Evolutionary conservation across 78 protist species (phyloP), one percentile per base, ranked within the genome.

Genomic region (Thecamonas trahens): DNA sequence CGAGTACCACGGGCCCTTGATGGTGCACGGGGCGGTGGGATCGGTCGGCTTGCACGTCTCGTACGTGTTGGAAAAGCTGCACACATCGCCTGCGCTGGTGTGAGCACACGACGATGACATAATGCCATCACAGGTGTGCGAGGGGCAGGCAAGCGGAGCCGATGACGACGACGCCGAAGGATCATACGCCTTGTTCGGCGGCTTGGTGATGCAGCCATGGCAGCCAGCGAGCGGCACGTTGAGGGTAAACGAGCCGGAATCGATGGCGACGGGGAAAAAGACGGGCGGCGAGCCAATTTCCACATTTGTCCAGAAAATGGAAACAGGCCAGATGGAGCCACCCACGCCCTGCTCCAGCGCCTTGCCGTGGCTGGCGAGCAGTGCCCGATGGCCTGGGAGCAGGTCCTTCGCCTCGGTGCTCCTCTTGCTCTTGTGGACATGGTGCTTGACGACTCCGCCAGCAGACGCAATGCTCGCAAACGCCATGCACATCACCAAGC

Each of bases 51-150:
- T 15, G 35, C 62, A 59, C 14, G 62, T 59, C 62, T 59, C 62
- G 62, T 59, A 59, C 14, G 62, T 59, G 62, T 59, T 59, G n/a
- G 62, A 59, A 15, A 59, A 59, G 62, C 31, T 59, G 62, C 62
- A 59, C 32, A 18, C 15, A 14, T 59, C 62, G 35, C 15, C 62
- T 32, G 11, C 15, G 62, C n/a, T n/a, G n/a, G n/a, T n/a, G n/a
- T n/a, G n/a, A n/a, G n/a, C n/a, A n/a, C n/a, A n/a, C n/a, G n/a
- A n/a, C n/a, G n/a, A n/a, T n/a, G n/a, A n/a, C 62, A 59, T 11
- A 59, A 15, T 59, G 32, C 62, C 11, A 13, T 15, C 32, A 18
- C 15, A 13, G 15, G 31, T 18, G 62, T 59, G 15, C 62, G 15
- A 13, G 32, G 32, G 62, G 35, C 62, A 59, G 11, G 62, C 31